A percentile compares a stretch with the other conserved stretches of the same genome.
Conservation (phyloP, 352 stramenopile genomes). For the Blastocystis sp. region DNA sequence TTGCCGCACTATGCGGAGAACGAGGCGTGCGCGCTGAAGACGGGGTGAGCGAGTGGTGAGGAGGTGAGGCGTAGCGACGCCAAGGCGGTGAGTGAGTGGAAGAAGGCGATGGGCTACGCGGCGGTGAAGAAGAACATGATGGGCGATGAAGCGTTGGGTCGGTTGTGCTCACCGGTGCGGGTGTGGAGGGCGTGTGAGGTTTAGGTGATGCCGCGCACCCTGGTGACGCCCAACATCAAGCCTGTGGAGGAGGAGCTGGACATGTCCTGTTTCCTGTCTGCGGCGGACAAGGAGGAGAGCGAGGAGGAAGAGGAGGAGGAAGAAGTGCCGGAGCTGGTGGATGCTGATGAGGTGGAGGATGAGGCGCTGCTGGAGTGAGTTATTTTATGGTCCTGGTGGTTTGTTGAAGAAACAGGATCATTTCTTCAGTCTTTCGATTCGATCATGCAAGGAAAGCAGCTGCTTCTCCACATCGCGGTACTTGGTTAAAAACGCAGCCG, state of each 20-base stretch:
- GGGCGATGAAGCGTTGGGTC: conserved; percentile 8
- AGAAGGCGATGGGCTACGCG: conserved; percentile 38
- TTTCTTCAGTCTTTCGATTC: not conserved
- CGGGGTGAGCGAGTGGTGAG: not conserved
- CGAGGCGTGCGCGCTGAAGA: conserved; percentile 4
- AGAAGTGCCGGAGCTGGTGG: not conserved
- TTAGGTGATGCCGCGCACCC: not conserved
- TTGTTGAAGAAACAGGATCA: not conserved
- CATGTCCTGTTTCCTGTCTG: conserved; percentile 40
- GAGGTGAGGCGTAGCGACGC: not conserved
- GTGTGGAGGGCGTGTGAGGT: not conserved
- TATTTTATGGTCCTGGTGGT: not conserved
- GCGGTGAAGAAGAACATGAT: conserved; percentile 25
- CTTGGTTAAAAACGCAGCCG: not conserved
- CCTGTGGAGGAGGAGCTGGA: conserved; percentile 46
- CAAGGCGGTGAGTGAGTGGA: conserved; percentile 35
- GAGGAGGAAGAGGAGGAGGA: conserved; percentile 51
- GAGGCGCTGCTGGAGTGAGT: not conserved
- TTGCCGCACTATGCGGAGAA: conserved; percentile 51
- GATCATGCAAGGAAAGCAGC: not conserved
- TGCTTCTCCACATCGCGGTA: not conserved
- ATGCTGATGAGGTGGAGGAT: conserved; percentile 24
- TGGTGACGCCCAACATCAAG: conserved; percentile 28
- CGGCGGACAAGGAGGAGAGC: not conserved
- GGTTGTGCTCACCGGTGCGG: not conserved